Evolutionary conservation across 2,329 filamentous ascomycete genomes (phyloP).

Genomic region (Rhinocladiella similis): DNA sequence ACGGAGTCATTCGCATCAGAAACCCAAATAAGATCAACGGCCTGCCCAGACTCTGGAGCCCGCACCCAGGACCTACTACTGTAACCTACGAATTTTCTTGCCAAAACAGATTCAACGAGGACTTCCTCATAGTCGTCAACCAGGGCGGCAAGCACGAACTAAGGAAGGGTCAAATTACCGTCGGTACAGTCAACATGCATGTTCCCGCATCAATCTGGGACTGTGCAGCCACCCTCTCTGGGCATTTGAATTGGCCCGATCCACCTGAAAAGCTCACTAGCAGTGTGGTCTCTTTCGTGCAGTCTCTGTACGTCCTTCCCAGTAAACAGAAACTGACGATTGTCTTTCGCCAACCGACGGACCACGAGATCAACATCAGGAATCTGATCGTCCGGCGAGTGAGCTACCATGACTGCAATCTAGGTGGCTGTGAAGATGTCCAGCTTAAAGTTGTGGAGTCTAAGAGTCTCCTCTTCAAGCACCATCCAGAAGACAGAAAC

Average conservation of each 20-base stretch:
- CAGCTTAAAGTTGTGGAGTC: conserved; percentile 38
- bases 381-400: conserved; percentile 18
- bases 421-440: conserved; percentile 25
- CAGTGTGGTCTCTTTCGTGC: conserved; percentile 34
- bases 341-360: conserved; percentile 30
- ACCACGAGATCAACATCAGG: conserved; percentile 22
- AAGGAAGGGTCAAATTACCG: conserved; percentile 28
- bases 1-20: conserved; percentile 39
- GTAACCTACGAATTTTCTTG: conserved; percentile 44
- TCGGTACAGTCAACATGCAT: conserved; percentile 41
- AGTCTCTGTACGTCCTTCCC: conserved; percentile 38
- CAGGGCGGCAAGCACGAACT: conserved; percentile 34
- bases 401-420: conserved; percentile 30
- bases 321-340: conserved; percentile 32
- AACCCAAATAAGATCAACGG: conserved; percentile 19
- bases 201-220: conserved; percentile 44
- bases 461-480: conserved; percentile 37
- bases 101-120: conserved; percentile 32
- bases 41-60: conserved; percentile 10
- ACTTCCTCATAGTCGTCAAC: conserved; percentile 37
- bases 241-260: conserved; percentile 30
- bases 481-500: conserved; percentile 26
- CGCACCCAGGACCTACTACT: conserved; percentile 5
- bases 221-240: conserved; percentile 35
- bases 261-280: conserved; percentile 31